Base-by-base conservation (phyloP, 257 asterid species). In the Nicotiana tomentosiformis region DNA sequence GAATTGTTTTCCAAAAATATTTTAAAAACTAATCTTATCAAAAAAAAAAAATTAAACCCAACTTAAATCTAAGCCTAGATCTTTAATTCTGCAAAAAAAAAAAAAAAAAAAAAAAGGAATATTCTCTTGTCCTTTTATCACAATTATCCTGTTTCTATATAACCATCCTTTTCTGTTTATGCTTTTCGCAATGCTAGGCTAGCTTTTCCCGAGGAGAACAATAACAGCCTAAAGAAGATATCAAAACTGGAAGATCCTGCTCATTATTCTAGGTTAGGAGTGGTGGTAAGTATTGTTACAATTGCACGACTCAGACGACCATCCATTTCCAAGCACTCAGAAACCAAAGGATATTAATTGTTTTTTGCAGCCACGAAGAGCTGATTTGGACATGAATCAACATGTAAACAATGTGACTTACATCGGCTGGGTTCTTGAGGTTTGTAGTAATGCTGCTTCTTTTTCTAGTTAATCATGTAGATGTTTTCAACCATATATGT, bases 371-470 rank as follows among this genome's bases (percentile, higher is more conserved):
- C 79, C 78, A 66, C 65, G 84, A 66, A 81, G 84, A 81, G 62
- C 66, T 66, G 84, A 81, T 66, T 60, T 81, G 78, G 84, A 81
- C 64, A 81, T 81, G 84, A 81, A 81, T 58, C 78, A 81, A 30
- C 84, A 81, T 67, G 57, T 81, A 11, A 81, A 81, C 35, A 66
- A 66, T 66, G 78, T 81, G 26, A 81, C 84, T 72, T 81, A 81
- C 84, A 81, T 81, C 35, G 84, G 84, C 67, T 81, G 78, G 78
- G 78, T 81, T 2, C 78, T 81, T 20, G 84, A 81, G 84, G 84
- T 81, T 81, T 30, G 83, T 81, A 43, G 51, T 39, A 37, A 66
- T 66, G 26, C 33, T 51, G 80, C 23, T 74, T 74, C 80, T 57
- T 74, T 72, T 18, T 72, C 12, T 70, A 46, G 37, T 23, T 72